Percentiles rank a stretch among this genome's conserved stretches.
phyloP scores from a whole-genome alignment of 2,329 filamentous ascomycete genomes.

The Chrysoporthe puriensis region DNA sequence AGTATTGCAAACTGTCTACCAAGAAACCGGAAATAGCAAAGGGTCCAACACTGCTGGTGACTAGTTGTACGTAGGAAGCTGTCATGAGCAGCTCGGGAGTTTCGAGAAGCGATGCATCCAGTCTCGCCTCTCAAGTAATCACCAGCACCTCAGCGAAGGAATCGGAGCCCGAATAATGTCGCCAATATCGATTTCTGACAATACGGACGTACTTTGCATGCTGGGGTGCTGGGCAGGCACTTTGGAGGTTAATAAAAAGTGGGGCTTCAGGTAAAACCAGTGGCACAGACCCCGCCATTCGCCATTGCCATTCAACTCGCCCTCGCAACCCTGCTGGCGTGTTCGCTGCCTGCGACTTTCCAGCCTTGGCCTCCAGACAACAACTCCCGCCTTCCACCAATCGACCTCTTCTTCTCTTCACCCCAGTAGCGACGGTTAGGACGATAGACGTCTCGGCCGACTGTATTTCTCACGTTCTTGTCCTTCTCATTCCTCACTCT shows the following conservation, averaged over 20 bases:
- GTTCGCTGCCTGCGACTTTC: slow-evolving; percentile 5
- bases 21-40: not conserved
- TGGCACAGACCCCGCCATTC: slow-evolving; percentile 27
- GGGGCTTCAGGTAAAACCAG: not conserved
- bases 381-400: slow-evolving; percentile 5
- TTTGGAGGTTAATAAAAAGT: not conserved
- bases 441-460: not conserved
- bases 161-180: not conserved
- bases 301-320: slow-evolving; percentile 29
- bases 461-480: not conserved
- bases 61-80: not conserved
- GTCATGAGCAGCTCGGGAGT: not conserved
- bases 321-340: slow-evolving; percentile 3
- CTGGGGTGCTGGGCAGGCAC: not conserved
- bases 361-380: slow-evolving; percentile 3
- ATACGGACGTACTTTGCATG: not conserved
- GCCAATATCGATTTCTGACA: not conserved
- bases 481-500: not conserved
- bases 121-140: not conserved
- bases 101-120: not conserved
- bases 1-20: not conserved
- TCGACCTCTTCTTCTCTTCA: not conserved
- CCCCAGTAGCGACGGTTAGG: not conserved
- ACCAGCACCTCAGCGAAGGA: not conserved
- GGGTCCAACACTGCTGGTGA: not conserved